phyloP scores from a whole-genome alignment of 2,329 filamentous ascomycete species.

The Metarhizium robertsii region DNA sequence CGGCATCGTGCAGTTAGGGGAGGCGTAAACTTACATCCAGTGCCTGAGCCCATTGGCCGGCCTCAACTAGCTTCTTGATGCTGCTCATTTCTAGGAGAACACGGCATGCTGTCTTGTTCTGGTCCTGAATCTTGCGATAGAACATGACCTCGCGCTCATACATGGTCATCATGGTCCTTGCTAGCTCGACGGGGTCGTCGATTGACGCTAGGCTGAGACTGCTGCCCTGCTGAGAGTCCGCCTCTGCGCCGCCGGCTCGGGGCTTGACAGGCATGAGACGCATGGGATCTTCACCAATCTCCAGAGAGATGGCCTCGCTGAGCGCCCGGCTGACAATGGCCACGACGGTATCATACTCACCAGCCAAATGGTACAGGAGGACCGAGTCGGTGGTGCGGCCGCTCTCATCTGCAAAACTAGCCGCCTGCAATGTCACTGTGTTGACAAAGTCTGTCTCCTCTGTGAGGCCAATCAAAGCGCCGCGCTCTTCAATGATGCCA shows the following conservation, averaged over 20 bases:
- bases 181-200: slow-evolving; percentile 51
- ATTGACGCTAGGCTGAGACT: slow-evolving; percentile 53
- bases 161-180: slow-evolving; percentile 53
- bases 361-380: slow-evolving; percentile 85
- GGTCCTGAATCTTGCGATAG: slow-evolving; percentile 45
- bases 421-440: slow-evolving; percentile 87
- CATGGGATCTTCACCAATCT: slow-evolving; percentile 73
- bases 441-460: slow-evolving; percentile 79
- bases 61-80: slow-evolving; percentile 48
- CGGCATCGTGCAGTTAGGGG: neutral
- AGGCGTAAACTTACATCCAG: slow-evolving; percentile 41
- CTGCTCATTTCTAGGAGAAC: slow-evolving; percentile 51
- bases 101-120: slow-evolving; percentile 47
- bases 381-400: slow-evolving; percentile 90
- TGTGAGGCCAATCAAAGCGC: slow-evolving; percentile 68
- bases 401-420: slow-evolving; percentile 86
- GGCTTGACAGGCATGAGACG: slow-evolving; percentile 74
- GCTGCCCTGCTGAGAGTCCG: slow-evolving; percentile 27
- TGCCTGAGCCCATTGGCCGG: slow-evolving; percentile 45
- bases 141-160: slow-evolving; percentile 54
- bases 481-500: slow-evolving; percentile 80
- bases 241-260: slow-evolving; percentile 26
- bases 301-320: slow-evolving; percentile 79
- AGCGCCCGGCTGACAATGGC: slow-evolving; percentile 81
- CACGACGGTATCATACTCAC: slow-evolving; percentile 93